Conservation (phyloP, 768 basidiomycete genomes). For the Hydnomerulius pinastri region DNA sequence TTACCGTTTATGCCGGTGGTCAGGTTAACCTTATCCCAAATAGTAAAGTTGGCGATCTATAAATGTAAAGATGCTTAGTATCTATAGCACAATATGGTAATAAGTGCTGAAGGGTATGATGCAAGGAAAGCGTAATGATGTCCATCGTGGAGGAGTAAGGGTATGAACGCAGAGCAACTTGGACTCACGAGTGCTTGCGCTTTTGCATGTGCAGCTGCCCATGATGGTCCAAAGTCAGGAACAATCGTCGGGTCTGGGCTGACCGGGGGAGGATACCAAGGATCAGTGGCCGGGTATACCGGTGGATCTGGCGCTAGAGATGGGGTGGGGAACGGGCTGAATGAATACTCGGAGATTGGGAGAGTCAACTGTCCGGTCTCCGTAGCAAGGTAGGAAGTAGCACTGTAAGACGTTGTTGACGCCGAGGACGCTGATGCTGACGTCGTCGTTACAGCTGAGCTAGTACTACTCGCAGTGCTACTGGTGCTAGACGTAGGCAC, state of each 20-base stretch:
- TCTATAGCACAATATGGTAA: neutral
- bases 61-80: slow-evolving; percentile 6
- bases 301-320: slow-evolving; percentile 49
- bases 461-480: neutral
- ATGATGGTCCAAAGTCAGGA: slow-evolving; percentile 44
- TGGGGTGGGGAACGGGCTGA: slow-evolving; percentile 59
- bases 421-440: neutral
- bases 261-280: slow-evolving; percentile 53
- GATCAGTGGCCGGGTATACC: slow-evolving; percentile 53
- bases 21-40: slow-evolving; percentile 56
- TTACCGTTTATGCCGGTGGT: slow-evolving; percentile 61
- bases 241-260: slow-evolving; percentile 34
- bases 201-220: slow-evolving; percentile 55
- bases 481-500: neutral
- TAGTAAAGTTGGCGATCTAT: slow-evolving; percentile 46
- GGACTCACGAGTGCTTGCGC: slow-evolving; percentile 49
- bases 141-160: too few relatives aligned
- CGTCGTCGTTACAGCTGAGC: neutral
- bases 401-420: neutral
- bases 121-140: too few relatives aligned
- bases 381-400: slow-evolving; percentile 9
- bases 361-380: slow-evolving; percentile 29
- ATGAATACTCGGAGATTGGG: slow-evolving; percentile 40
- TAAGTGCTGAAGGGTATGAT: neutral
- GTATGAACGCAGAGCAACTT: neutral